Base-by-base conservation (phyloP, 1,284 basidiomycete genomes). In the Ganoderma boninense region DNA sequence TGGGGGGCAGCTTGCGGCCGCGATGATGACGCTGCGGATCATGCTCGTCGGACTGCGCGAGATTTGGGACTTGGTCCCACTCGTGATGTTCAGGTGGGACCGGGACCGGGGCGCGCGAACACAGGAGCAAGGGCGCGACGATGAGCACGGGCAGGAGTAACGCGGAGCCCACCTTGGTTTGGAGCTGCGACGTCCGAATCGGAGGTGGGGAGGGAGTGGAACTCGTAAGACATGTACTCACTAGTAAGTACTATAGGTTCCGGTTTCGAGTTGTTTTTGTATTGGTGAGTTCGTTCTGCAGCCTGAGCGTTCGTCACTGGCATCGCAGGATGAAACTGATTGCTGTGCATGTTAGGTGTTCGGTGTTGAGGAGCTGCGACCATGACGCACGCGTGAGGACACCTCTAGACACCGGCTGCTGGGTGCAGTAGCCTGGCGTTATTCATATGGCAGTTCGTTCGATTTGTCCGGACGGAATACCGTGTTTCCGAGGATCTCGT, bases 1-100 rank as follows among this genome's bases (percentile, higher is more conserved):
- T n/a, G 73, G 73, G 43, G 73, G 73, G 13, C 73, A 74, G 68
- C 69, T 74, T 42, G 69, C 66, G 23, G 69, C 73, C 57, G 67
- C 71, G 57, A 10, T 68, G 20, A 74, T 74, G 73, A 74, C 73
- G 46, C 56, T 74, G 38, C 64, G 29, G 63, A 70, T 72, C 43
- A 65, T 74, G 69, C 18, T 69, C 2, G 69, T 66, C 16, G 70
- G 65, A 56, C 60, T 71, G 69, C 42, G 56, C 61, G 73, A 74
- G 67, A 67, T 74, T 4, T 74, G 73, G 73, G 59, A 68, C 23
- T 23, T 74, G 65, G 65, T 74, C n/a, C 73, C 73, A 35, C 42
- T 74, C n/a, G 73, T 72, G 52, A 65, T 69, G 38, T 61, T 74
- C 35, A 62, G 61, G 46, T 67, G 40, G 67, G 69, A 74, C 35